A percentile compares a stretch with the other conserved stretches of the same genome.
phyloP scores from a whole-genome alignment of 169 alveolate genomes.

The Toxoplasma gondii region DNA sequence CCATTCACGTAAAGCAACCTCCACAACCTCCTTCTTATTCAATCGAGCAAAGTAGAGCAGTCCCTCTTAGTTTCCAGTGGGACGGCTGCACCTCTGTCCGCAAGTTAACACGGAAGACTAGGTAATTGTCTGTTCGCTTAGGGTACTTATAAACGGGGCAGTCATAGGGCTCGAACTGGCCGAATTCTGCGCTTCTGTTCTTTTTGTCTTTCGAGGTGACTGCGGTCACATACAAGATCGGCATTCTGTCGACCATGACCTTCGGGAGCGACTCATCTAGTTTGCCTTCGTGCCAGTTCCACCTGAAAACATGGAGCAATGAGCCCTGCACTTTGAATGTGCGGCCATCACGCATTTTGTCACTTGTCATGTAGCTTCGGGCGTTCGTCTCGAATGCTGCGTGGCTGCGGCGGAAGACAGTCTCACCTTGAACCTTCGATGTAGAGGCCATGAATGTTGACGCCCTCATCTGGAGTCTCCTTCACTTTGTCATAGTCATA shows the following conservation, averaged over 20 bases:
- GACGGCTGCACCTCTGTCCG: constrained; percentile 85
- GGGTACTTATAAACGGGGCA: constrained; percentile 95
- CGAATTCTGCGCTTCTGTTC: constrained; percentile 83
- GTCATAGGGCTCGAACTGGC: constrained; percentile 84
- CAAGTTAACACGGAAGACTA: constrained; percentile 90
- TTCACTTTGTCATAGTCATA: constrained; percentile 78
- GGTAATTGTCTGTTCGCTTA: constrained; percentile 92
- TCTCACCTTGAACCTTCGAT: constrained; percentile 91
- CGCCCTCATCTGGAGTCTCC: constrained; percentile 89
- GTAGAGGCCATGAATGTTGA: constrained; percentile 92
- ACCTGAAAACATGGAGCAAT: constrained; percentile 68
- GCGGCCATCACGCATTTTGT: neutral
- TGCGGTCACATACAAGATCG: constrained; percentile 90
- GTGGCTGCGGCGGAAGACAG: neutral
- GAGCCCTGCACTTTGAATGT: neutral
- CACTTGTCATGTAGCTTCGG: neutral
- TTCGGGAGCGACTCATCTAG: constrained; percentile 90
- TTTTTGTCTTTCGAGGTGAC: constrained; percentile 87
- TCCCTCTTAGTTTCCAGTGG: constrained; percentile 82
- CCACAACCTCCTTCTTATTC: constrained; percentile 55
- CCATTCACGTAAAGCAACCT: neutral
- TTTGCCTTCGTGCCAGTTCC: constrained; percentile 92
- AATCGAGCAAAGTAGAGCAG: constrained; percentile 82
- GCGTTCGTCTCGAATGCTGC: neutral
- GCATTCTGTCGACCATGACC: constrained; percentile 71